These are phyloP conservation scores for Cordyceps militaris DNA, from an alignment of 2,329 filamentous ascomycete species.

Conservation along the genomic window DNA sequence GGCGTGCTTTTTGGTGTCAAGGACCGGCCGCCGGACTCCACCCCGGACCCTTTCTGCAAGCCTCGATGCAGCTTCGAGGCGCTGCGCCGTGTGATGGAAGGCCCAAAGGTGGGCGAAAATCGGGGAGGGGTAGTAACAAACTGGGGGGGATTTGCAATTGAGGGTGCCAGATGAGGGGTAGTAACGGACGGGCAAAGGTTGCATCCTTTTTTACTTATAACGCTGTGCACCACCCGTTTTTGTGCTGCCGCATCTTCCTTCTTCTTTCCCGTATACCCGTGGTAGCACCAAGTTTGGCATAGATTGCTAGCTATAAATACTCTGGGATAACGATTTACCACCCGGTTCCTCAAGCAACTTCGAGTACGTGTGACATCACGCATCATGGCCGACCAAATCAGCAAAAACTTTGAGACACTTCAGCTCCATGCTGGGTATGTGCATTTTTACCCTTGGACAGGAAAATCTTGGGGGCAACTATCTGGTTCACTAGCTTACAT, in stretches of 20 bases:
- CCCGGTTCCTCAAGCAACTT: too few species aligned
- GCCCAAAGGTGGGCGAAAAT: background rate
- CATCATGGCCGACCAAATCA: slow-evolving; percentile 29
- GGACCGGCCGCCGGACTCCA: background rate
- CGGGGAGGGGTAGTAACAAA: slow-evolving; percentile 2
- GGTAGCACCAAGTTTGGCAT: background rate
- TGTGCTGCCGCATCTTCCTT: background rate
- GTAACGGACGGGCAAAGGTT: background rate
- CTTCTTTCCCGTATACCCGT: background rate
- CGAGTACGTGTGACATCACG: too few species aligned
- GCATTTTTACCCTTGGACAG: too few species aligned
- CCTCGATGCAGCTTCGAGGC: background rate
- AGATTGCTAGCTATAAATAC: background rate
- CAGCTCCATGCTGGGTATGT: slow-evolving; percentile 77
- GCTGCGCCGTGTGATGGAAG: background rate
- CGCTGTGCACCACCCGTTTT: background rate
- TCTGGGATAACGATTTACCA: too few species aligned
- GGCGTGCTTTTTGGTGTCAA: slow-evolving; percentile 12
- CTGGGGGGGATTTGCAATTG: background rate
- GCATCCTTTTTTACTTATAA: slow-evolving; percentile 2
- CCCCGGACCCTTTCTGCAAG: background rate
- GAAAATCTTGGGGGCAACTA: background rate
- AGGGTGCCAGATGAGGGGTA: slow-evolving; percentile 9
- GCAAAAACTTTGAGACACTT: slow-evolving; percentile 71
- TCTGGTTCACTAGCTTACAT: slow-evolving; percentile 15